Base-by-base conservation (phyloP, 768 basidiomycete genomes). In the Paxillus involutus region DNA sequence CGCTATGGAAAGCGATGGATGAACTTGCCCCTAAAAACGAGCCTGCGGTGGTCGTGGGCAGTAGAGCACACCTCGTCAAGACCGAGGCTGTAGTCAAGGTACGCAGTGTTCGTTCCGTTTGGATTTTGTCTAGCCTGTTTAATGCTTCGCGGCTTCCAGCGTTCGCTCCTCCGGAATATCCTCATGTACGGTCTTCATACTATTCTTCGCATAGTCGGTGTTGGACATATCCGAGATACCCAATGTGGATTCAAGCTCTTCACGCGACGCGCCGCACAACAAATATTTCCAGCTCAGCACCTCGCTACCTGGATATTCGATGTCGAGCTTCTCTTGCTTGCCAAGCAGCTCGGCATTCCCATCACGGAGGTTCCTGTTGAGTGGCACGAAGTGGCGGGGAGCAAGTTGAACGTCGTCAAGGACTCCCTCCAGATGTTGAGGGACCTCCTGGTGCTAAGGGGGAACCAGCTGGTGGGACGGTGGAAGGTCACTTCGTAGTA, bases 171-270 rank as follows among this genome's bases (percentile, higher is more conserved):
- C 17, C 89, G 95, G 32, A 98, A 97, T 64, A 73, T 96, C 54
- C 85, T 96, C 52, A 98, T 97, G 95, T 88, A 96, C 64, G 89
- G 88, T 4, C 82, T 98, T 53, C 95, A 98, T 69, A 86, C 91
- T 17, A 85, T 94, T 66, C 80, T 97, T 9, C 85, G 88, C 35
- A 82, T 96, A 44, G 85, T 96, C 30, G 94, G 95, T 44, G 93
- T 94, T 3, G 88, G 88, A 8, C 87, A 92, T 64, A 89, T 96
- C 56, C 84, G 91, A 24, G 94, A 97, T 74, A 98, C 95, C 16
- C 95, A 97, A 68, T 97, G 95, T 66, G 95, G 95, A 32, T 98
- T 98, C 84, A 98, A 98, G 73, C 82, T 98, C 26, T 95, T 96
- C 73, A 86, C 93, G 14, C 90, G 93, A 11, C 63, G 77, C 3